Conservation (phyloP, 2,329 filamentous ascomycete species). For the Trichothecium sympodiale region DNA sequence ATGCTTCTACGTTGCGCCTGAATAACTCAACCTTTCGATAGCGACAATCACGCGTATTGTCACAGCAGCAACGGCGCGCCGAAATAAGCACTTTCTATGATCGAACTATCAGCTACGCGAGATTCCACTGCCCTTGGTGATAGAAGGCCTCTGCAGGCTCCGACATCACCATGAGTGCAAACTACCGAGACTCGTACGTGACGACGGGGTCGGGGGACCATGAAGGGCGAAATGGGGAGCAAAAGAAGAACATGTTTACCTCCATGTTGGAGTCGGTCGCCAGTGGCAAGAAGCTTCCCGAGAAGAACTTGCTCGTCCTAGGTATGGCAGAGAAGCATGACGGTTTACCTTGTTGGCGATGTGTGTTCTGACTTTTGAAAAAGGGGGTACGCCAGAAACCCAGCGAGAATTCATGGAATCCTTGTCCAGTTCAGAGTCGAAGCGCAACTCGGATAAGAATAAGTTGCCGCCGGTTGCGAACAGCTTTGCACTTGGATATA, state of each 20-base stretch:
- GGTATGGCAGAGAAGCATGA: slow-evolving; percentile 37
- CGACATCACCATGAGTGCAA: slow-evolving; percentile 39
- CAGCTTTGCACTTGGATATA: slow-evolving; percentile 85
- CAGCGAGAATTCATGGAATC: slow-evolving; percentile 75
- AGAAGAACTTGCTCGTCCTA: slow-evolving; percentile 83
- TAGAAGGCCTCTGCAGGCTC: background rate
- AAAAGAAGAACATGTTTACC: slow-evolving; percentile 87
- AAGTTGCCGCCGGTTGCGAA: slow-evolving; percentile 75
- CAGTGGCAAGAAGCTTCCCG: slow-evolving; percentile 77
- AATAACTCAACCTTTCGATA: no score
- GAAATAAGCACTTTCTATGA: no score
- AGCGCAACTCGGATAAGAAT: slow-evolving; percentile 42
- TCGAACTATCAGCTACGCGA: background rate
- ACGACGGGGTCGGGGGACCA: slow-evolving; percentile 43
- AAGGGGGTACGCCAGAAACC: slow-evolving; percentile 71
- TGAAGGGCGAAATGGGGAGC: slow-evolving; percentile 51
- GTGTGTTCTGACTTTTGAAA: background rate
- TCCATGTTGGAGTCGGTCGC: slow-evolving; percentile 86
- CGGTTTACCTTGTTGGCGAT: background rate
- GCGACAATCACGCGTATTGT: slow-evolving; percentile 1
- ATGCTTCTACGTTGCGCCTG: no score
- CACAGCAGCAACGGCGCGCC: background rate
- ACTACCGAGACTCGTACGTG: slow-evolving; percentile 44
- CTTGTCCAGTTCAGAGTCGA: slow-evolving; percentile 41
- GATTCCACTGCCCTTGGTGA: no score